These are phyloP conservation scores for Suhomyces bribrorum DNA, from an alignment of 1,139 yeast genomes.

Conservation along the genomic window DNA sequence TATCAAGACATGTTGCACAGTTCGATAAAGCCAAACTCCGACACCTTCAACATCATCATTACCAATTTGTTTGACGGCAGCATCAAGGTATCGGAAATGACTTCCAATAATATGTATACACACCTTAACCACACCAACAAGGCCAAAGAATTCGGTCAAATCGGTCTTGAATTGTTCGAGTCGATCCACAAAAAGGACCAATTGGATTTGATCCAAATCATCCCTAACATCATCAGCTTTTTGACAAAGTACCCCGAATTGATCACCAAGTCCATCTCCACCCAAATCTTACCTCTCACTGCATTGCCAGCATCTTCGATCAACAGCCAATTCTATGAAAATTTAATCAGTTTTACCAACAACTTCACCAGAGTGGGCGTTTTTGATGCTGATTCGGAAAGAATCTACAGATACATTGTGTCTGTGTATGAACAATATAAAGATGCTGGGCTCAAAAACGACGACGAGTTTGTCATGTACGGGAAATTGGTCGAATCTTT, in stretches of 20 bases:
- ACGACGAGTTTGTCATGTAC: conserved; percentile 50
- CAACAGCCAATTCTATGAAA: conserved; percentile 7
- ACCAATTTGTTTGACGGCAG: conserved; percentile 54
- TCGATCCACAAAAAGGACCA: conserved; percentile 39
- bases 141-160: conserved; percentile 60
- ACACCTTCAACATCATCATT: conserved; percentile 56
- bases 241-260: conserved; percentile 32
- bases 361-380: conserved; percentile 22
- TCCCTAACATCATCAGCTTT: conserved; percentile 30
- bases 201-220: conserved; percentile 27
- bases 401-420: conserved; percentile 30
- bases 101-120: conserved; percentile 11
- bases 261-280: conserved; percentile 24
- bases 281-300: conserved; percentile 17
- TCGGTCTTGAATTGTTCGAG: conserved; percentile 59
- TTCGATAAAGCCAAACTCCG: conserved; percentile 51
- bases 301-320: not conserved
- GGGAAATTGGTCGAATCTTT: conserved; percentile 52
- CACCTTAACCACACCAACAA: conserved; percentile 8
- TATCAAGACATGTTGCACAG: conserved; percentile 59
- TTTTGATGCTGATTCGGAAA: conserved; percentile 17
- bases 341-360: conserved; percentile 27
- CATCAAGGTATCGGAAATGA: conserved; percentile 26
- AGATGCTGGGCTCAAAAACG: conserved; percentile 8
- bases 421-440: conserved; percentile 30